These are phyloP conservation scores for Endoconidiophora polonica DNA, from an alignment of 2,329 filamentous ascomycete species.

Conservation along the genomic window DNA sequence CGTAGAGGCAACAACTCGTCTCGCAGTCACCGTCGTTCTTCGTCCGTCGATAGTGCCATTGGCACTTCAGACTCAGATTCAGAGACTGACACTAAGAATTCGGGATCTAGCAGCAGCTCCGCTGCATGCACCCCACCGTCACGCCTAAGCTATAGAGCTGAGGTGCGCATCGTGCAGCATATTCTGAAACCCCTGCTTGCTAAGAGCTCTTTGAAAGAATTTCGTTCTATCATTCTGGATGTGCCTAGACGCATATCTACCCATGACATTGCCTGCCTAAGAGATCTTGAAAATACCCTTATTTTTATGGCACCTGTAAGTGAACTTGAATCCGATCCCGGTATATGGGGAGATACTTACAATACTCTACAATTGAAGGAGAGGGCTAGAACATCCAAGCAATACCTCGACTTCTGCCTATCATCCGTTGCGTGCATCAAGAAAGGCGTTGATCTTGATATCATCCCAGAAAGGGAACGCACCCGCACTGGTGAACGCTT, in stretches of 20 bases:
- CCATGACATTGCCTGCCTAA: constrained; percentile 76
- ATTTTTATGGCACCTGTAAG: constrained; percentile 89
- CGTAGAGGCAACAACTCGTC: not conserved
- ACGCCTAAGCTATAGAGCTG: constrained; percentile 9
- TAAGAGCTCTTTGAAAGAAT: constrained; percentile 57
- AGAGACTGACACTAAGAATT: constrained; percentile 5
- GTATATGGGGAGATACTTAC: constrained; percentile 49
- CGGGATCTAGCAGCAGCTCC: constrained; percentile 2
- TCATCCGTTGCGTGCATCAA: constrained; percentile 81
- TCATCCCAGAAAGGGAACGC: constrained; percentile 68
- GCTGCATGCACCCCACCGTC: not conserved
- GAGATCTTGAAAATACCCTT: constrained; percentile 86
- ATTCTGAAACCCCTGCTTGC: constrained; percentile 63
- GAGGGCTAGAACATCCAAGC: constrained; percentile 50
- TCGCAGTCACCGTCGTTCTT: constrained; percentile 8
- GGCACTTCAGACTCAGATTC: constrained; percentile 7
- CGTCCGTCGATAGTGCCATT: constrained; percentile 11
- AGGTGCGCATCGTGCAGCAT: constrained; percentile 54
- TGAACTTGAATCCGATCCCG: constrained; percentile 39
- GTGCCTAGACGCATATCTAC: constrained; percentile 64
- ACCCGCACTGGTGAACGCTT: constrained; percentile 69
- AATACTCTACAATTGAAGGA: constrained; percentile 59
- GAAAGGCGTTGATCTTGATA: constrained; percentile 58
- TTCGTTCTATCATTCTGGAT: constrained; percentile 63
- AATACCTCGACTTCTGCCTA: constrained; percentile 79